Evolutionary conservation across 2,329 filamentous ascomycete genomes (phyloP), one percentile per base, ranked within the genome.

Genomic region (Colletotrichum salicis): DNA sequence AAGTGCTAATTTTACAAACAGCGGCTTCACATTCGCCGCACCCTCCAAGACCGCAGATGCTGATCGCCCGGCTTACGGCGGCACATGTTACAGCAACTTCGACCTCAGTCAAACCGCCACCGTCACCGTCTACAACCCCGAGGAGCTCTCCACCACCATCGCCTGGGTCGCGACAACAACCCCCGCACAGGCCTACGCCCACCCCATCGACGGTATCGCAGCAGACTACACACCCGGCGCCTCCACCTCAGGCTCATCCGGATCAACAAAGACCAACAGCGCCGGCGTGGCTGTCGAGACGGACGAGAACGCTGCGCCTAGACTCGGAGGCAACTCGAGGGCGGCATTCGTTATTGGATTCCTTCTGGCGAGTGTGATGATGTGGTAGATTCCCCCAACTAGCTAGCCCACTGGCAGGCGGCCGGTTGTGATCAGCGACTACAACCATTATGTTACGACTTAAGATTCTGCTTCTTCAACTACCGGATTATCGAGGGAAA

Each of bases 41-140:
- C 69, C 69, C 1, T 58, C 69, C 8, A 59, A 52, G 45, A 58
- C 65, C 22, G 10, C 52, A 8, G 69, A 71, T 35, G 5, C 29
- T 45, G 65, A 71, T 35, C 69, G 69, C 60, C 69, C 69, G 27
- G 69, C 64, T 27, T 71, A 71, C 54, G 69, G 69, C 35, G 69
- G 69, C 19, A 71, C 69, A 10, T 71, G 69, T 19, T 71, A 69
- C 65, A 69, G 65, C 69, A 60, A 71, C 65, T 71, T 71, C 22
- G 55, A 69, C 3, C 58, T 71, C 55, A 51, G 41, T 59, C 54
- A 71, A 55, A 71, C 69, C 24, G 69, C 65, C 45, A 69, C 65
- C 59, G 69, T 71, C 54, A 71, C 69, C 35, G 69, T 71, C 15
- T 71, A 71, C 69, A 71, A 71, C 65, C 19, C 27, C 24, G 15